Conservation (phyloP, 1,284 basidiomycete genomes). For the Fistulina hepatica region DNA sequence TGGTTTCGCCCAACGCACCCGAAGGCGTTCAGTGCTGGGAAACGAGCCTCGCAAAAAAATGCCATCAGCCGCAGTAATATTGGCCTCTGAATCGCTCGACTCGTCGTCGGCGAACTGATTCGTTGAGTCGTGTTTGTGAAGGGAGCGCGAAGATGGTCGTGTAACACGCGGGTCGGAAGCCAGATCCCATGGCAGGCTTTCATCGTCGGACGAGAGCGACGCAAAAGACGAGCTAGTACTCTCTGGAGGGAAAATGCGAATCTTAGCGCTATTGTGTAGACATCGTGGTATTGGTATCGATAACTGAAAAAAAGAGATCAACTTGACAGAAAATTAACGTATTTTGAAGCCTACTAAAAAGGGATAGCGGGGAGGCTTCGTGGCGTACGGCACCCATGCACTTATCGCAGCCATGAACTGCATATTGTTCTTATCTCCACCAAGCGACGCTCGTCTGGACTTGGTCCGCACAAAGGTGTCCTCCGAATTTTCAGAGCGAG, state of each 20-base stretch:
- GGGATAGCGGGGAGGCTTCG: conserved; percentile 54
- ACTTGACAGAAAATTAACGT: background rate
- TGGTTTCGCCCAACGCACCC: conserved; percentile 67
- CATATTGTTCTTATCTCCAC: conserved; percentile 39
- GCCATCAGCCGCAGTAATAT: conserved; percentile 43
- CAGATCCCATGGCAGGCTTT: conserved; percentile 62
- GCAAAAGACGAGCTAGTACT: conserved; percentile 51
- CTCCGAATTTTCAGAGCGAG: conserved; percentile 22
- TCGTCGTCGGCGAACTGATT: conserved; percentile 71
- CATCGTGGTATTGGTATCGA: conserved; percentile 67
- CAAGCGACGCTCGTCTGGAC: conserved; percentile 40
- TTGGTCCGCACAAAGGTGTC: conserved; percentile 25
- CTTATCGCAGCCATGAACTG: conserved; percentile 73
- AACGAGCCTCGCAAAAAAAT: conserved; percentile 68
- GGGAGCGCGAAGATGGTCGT: conserved; percentile 36
- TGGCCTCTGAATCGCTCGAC: conserved; percentile 62
- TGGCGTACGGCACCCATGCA: conserved; percentile 59
- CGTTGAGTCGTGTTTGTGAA: conserved; percentile 37
- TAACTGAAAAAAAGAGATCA: conserved; percentile 31
- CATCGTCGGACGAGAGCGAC: conserved; percentile 63
- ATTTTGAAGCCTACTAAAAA: conserved; percentile 43
- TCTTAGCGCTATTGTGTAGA: conserved; percentile 59
- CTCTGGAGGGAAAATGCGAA: conserved; percentile 58
- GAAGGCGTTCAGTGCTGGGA: conserved; percentile 61
- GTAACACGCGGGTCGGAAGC: conserved; percentile 68